phyloP scores from a whole-genome alignment of 2,329 filamentous ascomycete species.

The Fusarium concolor region DNA sequence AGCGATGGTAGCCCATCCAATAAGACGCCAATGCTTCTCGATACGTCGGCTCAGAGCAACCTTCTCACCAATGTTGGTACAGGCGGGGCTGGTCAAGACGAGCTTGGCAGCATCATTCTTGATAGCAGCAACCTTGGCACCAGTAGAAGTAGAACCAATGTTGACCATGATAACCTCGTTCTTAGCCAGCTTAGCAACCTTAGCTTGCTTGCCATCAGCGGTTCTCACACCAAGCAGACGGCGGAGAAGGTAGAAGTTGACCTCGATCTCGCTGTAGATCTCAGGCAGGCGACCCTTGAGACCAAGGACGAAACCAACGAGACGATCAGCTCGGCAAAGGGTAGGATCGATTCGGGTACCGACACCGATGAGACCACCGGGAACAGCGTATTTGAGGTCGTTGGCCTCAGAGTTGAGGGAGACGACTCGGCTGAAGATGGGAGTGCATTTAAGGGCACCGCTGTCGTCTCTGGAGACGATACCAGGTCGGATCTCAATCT shows the following conservation, averaged over 20 bases:
- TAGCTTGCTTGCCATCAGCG: constrained; percentile 98
- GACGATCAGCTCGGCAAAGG: constrained; percentile 97
- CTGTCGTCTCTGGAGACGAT: constrained; percentile 95
- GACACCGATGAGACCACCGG: constrained; percentile 97
- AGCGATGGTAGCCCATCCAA: constrained; percentile 88
- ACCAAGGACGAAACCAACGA: constrained; percentile 97
- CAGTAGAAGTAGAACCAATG: constrained; percentile 96
- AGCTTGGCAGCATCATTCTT: constrained; percentile 98
- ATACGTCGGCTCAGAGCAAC: constrained; percentile 95
- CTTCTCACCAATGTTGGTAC: constrained; percentile 98
- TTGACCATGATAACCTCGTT: constrained; percentile 99
- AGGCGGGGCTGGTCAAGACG: constrained; percentile 90
- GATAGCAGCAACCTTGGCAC: constrained; percentile 96
- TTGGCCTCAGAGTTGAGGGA: constrained; percentile 98
- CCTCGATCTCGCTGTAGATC: constrained; percentile 98
- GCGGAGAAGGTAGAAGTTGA: constrained; percentile 98
- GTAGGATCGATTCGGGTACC: constrained; percentile 98
- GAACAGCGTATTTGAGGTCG: constrained; percentile 97
- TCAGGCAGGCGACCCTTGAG: constrained; percentile 93
- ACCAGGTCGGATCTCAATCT: constrained; percentile 99
- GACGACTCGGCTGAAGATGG: constrained; percentile 95
- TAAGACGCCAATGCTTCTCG: constrained; percentile 98
- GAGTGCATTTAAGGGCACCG: constrained; percentile 94
- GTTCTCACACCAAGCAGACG: constrained; percentile 96
- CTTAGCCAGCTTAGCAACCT: constrained; percentile 98